Conservation (phyloP, 345 rosid species). For the Clarkia xantiana region DNA sequence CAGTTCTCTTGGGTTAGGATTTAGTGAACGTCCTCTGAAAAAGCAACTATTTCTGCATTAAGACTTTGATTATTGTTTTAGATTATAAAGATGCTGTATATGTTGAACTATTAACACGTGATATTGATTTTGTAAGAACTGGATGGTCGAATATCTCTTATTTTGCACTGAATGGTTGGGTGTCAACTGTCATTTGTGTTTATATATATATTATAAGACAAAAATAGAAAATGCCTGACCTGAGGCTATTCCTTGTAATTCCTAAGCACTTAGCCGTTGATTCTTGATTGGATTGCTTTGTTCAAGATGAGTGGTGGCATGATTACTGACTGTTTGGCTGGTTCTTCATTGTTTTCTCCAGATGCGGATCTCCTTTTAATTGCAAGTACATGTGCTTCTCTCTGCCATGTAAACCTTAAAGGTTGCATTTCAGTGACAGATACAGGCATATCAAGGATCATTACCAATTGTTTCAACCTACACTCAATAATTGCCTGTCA, state of each 20-base stretch:
- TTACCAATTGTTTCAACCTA: conserved; percentile 31
- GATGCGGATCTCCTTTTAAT: conserved; percentile 41
- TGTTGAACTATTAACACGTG: too few relatives aligned
- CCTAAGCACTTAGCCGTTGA: too few relatives aligned
- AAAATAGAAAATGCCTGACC: too few relatives aligned
- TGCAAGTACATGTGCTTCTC: conserved; percentile 27
- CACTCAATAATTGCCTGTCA: conserved; percentile 51
- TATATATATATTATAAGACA: too few relatives aligned
- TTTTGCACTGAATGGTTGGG: too few relatives aligned
- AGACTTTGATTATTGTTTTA: background rate
- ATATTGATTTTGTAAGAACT: too few relatives aligned
- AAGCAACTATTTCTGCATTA: background rate
- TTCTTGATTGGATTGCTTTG: too few relatives aligned
- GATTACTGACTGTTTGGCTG: background rate
- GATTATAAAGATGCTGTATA: too few relatives aligned
- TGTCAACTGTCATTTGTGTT: too few relatives aligned
- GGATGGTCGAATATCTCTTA: too few relatives aligned
- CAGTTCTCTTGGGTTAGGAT: background rate
- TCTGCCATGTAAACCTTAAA: conserved; percentile 51
- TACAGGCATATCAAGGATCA: conserved; percentile 40
- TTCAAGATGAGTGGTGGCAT: background rate
- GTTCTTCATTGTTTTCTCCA: conserved; percentile 17
- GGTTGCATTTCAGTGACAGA: conserved; percentile 60
- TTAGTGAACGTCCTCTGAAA: background rate
- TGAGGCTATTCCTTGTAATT: too few relatives aligned